phyloP scores from a whole-genome alignment of 371 early-diverging fungal genomes.

The Mucor racemosus region DNA sequence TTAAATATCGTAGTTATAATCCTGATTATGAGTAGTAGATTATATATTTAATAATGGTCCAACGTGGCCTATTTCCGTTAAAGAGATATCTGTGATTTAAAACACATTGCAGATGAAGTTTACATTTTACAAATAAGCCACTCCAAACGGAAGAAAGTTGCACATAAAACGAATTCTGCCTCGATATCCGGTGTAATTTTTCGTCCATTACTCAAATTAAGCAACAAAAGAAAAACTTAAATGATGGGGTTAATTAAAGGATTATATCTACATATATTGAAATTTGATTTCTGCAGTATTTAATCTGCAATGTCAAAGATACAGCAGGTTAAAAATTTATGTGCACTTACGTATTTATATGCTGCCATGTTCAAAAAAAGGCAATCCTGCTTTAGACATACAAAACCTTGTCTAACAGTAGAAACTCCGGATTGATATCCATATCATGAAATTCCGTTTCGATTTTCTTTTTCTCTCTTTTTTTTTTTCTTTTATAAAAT shows the following conservation, averaged over 20 bases:
- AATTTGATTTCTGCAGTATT: not conserved
- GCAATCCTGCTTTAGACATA: slow-evolving; percentile 1
- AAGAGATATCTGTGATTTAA: not conserved
- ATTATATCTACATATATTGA: not conserved
- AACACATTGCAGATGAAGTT: not conserved
- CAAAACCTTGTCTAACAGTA: slow-evolving; percentile 3
- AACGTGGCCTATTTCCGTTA: not conserved
- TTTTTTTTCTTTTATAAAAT: not conserved
- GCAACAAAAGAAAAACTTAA: not conserved
- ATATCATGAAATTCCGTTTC: not conserved
- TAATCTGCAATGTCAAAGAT: not conserved
- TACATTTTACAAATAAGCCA: not conserved
- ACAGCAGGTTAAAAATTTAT: not conserved
- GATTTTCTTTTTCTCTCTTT: not conserved
- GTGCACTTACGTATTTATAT: slow-evolving; percentile 1
- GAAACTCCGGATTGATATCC: slow-evolving; percentile 9
- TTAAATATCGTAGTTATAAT: no score
- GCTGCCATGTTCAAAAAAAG: not conserved
- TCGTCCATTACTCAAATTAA: not conserved
- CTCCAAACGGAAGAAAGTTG: not conserved
- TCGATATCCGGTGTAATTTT: slow-evolving; percentile 1
- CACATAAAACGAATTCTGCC: not conserved
- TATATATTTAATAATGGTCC: not conserved
- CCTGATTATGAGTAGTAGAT: no score
- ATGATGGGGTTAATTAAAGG: not conserved